phyloP scores from a whole-genome alignment of 2,329 filamentous ascomycete species.

The Neopestalotiopsis sp. region DNA sequence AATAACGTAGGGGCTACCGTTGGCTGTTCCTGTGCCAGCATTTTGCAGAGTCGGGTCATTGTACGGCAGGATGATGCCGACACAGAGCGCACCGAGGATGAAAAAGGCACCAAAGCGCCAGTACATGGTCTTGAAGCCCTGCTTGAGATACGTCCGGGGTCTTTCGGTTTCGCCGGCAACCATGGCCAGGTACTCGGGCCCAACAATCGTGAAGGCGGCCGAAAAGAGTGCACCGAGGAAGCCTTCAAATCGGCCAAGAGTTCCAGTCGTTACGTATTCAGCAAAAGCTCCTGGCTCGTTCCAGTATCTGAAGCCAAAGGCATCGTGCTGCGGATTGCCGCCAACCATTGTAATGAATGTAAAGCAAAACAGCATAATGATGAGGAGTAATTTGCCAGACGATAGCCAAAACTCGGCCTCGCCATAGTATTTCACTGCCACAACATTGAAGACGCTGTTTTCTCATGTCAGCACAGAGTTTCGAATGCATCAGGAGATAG shows the following conservation, averaged over 20 bases:
- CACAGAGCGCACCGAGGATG: constrained; percentile 63
- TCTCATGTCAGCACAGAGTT: not conserved
- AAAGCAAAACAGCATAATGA: constrained; percentile 70
- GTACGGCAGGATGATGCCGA: constrained; percentile 66
- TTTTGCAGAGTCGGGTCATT: constrained; percentile 51
- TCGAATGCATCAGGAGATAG: not conserved
- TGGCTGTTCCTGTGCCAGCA: constrained; percentile 34
- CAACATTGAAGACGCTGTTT: constrained; percentile 27
- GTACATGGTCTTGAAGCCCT: constrained; percentile 67
- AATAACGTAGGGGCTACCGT: constrained; percentile 56
- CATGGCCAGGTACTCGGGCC: constrained; percentile 61
- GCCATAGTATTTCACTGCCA: constrained; percentile 37
- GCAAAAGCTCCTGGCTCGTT: constrained; percentile 65
- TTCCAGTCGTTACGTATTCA: constrained; percentile 61
- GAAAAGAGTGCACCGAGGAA: constrained; percentile 62
- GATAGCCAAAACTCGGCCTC: constrained; percentile 75
- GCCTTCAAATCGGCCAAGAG: constrained; percentile 68
- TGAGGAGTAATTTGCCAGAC: constrained; percentile 68
- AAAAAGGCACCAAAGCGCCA: constrained; percentile 68
- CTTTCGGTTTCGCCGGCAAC: constrained; percentile 54
- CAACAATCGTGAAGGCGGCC: constrained; percentile 61
- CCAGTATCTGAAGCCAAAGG: constrained; percentile 77
- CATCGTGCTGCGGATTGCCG: constrained; percentile 72
- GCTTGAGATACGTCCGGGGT: constrained; percentile 60
- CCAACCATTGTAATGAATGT: constrained; percentile 84